phyloP scores from a whole-genome alignment of 345 rosid genomes.

The rapeseed (Brassica napus) region DNA sequence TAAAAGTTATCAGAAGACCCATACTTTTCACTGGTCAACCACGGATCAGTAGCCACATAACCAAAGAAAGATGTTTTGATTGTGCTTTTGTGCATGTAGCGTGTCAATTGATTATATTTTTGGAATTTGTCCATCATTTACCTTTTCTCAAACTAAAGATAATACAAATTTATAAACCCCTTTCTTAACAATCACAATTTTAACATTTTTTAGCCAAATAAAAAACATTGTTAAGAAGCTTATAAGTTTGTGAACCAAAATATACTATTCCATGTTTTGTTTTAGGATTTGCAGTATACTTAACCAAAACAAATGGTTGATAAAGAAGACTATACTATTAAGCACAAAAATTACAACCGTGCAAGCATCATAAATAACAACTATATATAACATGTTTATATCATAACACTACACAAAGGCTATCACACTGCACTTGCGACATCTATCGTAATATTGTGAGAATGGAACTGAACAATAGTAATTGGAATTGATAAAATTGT shows the following conservation, averaged over 20 bases:
- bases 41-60: conserved; percentile 16
- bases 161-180: background rate
- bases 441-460: background rate
- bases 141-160: background rate
- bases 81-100: conserved; percentile 9
- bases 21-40: conserved; percentile 8
- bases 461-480: background rate
- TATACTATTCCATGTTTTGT: background rate
- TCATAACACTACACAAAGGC: conserved; percentile 14
- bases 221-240: background rate
- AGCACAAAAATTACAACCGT: background rate
- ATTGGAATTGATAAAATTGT: background rate
- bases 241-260: background rate
- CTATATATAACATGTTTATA: background rate
- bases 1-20: conserved; percentile 13
- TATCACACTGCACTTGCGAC: background rate
- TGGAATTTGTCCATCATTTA: background rate
- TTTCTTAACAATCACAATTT: background rate
- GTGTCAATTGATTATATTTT: background rate
- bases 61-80: conserved; percentile 2
- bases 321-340: background rate
- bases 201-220: background rate
- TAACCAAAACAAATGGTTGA: background rate
- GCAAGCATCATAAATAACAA: background rate
- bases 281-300: background rate